These are phyloP conservation scores for Juglanconis juglandina DNA, from an alignment of 2,329 filamentous ascomycete genomes.

Conservation along the genomic window DNA sequence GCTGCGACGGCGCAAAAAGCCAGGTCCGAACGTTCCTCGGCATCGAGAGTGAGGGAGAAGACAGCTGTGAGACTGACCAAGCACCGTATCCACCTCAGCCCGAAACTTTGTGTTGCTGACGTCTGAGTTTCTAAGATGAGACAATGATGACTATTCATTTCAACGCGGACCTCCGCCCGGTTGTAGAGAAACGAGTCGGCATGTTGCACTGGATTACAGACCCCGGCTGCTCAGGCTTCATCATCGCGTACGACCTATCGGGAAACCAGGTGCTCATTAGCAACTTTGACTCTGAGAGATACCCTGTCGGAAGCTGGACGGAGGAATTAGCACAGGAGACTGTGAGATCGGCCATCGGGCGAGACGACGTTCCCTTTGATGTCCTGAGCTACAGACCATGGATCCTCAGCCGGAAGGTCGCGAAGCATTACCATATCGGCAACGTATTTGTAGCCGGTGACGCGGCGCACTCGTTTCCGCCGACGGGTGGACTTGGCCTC, in stretches of 20 bases:
- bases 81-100: no score
- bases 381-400: conserved; percentile 38
- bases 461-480: conserved; percentile 32
- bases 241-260: conserved; percentile 40
- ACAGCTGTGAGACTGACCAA: conserved; percentile 31
- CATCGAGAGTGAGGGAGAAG: conserved; percentile 39
- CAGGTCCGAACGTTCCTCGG: conserved; percentile 30
- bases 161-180: conserved; percentile 36
- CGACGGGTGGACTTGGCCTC: conserved; percentile 30
- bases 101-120: neutral
- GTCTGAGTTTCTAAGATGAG: conserved; percentile 28
- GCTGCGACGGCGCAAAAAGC: conserved; percentile 35
- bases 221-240: conserved; percentile 39
- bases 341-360: conserved; percentile 30
- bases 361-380: conserved; percentile 31
- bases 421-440: conserved; percentile 32
- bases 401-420: conserved; percentile 39
- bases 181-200: conserved; percentile 35
- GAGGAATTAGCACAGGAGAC: conserved; percentile 31
- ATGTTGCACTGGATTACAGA: conserved; percentile 45
- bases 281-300: conserved; percentile 37
- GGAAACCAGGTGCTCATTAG: conserved; percentile 41
- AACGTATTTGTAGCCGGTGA: conserved; percentile 37
- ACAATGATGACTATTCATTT: conserved; percentile 47
- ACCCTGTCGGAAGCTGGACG: conserved; percentile 34